Base-by-base conservation (phyloP, 1,284 basidiomycete genomes). In the Boletus austroedulis region DNA sequence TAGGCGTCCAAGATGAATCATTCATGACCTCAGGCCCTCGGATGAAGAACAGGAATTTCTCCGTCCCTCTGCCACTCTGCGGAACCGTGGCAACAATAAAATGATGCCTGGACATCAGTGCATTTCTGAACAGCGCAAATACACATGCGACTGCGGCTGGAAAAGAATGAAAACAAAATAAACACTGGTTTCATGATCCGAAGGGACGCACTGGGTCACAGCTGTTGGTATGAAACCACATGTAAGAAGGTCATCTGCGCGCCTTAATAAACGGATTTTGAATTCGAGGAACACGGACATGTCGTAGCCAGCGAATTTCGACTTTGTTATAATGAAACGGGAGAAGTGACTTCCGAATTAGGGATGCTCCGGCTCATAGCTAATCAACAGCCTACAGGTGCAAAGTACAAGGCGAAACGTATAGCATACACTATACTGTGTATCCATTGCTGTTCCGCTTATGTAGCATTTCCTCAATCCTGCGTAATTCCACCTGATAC, bases 401-500 rank as follows among this genome's bases (percentile, higher is more conserved):
- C 31, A 32, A 32, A 32, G 7, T 7, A 8, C 7, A 32, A 32
- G 31, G 31, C 15, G 21, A 41, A 21, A 43, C 23, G 5, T 5
- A 43, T 43, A 43, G 6, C 3, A 41, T 23, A 14, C 40, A 9
- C 17, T 38, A 45, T 4, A 21, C 15, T 7, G 49, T 53, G 40
- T 49, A 53, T 11, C n/a, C 28, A 36, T 60, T 28, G 43, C 29
- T 23, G 38, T 32, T 40, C 32, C 58, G 61, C 52, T 40, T 62
- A 15, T 47, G 68, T 26, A 74, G 43, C 52, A 60, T 56, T 52
- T 67, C 65, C 56, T 71, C 67, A 9, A 71, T 58, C 59, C 62
- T 65, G 43, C 56, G 65, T n/a, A 74, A 34, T 38, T 74, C 69
- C 8, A 29, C 54, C 44, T 68, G 57, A 41, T 74, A 71, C 45